Conservation (phyloP, 371 early-diverging fungal genomes). For the Mortierella sp. region DNA sequence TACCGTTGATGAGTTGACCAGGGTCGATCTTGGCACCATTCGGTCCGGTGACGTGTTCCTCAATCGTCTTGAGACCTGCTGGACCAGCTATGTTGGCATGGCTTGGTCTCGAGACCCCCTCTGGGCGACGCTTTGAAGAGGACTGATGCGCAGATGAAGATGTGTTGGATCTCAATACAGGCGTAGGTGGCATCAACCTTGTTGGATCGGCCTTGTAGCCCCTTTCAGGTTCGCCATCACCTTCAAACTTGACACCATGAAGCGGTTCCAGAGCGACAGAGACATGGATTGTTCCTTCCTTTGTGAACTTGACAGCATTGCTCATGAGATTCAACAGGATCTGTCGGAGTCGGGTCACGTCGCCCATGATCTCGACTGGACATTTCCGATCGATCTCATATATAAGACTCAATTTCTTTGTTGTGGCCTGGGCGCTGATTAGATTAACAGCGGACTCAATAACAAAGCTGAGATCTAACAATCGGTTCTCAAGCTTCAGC, state of each 20-base stretch:
- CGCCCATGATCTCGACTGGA: conserved; percentile 57
- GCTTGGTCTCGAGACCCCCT: background rate
- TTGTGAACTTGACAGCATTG: conserved; percentile 77
- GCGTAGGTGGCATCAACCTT: conserved; percentile 16
- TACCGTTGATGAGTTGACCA: conserved; percentile 3
- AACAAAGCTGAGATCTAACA: conserved; percentile 61
- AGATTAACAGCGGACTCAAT: conserved; percentile 57
- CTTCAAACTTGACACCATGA: conserved; percentile 29
- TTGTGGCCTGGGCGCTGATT: conserved; percentile 46
- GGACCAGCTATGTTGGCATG: background rate
- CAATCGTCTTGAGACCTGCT: background rate
- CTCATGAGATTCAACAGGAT: conserved; percentile 65
- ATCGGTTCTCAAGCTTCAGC: conserved; percentile 53
- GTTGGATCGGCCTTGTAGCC: conserved; percentile 7
- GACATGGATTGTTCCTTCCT: conserved; percentile 65
- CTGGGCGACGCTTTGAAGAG: too few relatives aligned
- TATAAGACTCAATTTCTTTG: conserved; percentile 43
- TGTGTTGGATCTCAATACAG: too few relatives aligned
- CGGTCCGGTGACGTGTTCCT: background rate
- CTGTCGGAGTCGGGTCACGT: conserved; percentile 61
- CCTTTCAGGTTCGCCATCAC: conserved; percentile 1
- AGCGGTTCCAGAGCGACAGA: conserved; percentile 45
- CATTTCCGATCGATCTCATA: conserved; percentile 47
- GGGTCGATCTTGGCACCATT: background rate
- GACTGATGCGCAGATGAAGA: too few relatives aligned